Evolutionary conservation across 345 rosid genomes (phyloP), one percentile per base, ranked within the genome.

Genomic region (Dipteronia dyeriana): DNA sequence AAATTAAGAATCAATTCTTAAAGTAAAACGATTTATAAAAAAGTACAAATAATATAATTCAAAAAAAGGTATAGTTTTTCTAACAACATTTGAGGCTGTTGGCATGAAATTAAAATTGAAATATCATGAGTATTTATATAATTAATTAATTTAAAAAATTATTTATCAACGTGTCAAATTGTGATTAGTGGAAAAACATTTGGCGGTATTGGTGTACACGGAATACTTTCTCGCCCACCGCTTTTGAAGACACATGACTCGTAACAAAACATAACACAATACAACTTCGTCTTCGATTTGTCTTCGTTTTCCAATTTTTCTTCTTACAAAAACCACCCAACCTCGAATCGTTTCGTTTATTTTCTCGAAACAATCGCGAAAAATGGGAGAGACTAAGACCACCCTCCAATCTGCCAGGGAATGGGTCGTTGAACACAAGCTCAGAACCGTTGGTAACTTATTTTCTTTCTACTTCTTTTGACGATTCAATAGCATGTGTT

Each of bases 371-470:
- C 31, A 49, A 71, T 66, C 73, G 20, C 6, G 6, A 34, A 45
- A 56, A 77, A 93, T 95, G 97, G 89, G 89, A 64, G 99, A 96
- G 23, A 70, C 89, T 6, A 91, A 87, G 85, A 86, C 80, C 68
- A 90, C 83, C 60, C 17, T 94, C 10, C 90, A 90, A 69, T 86
- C 97, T 19, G 11, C 79, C 1, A 87, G 97, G 82, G 88, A 86
- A 83, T 96, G 98, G 99, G 76, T 96, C 76, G 82, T 83, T 17
- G 92, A 94, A 3, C 92, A 96, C 89, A 96, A 96, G 90, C 98
- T 96, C 66, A 81, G 97, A 79, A 82, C 97, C 47, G 99, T 96
- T 61, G 99, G 99, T 96, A 88, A 87, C 47, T 53, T 10, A 25
- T 53, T 14, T 8, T 19, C 29, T 26, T n/a, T 22, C n/a, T 29